Evolutionary conservation across 2,329 filamentous ascomycete genomes (phyloP).

Genomic region (Sclerotinia subarctica): DNA sequence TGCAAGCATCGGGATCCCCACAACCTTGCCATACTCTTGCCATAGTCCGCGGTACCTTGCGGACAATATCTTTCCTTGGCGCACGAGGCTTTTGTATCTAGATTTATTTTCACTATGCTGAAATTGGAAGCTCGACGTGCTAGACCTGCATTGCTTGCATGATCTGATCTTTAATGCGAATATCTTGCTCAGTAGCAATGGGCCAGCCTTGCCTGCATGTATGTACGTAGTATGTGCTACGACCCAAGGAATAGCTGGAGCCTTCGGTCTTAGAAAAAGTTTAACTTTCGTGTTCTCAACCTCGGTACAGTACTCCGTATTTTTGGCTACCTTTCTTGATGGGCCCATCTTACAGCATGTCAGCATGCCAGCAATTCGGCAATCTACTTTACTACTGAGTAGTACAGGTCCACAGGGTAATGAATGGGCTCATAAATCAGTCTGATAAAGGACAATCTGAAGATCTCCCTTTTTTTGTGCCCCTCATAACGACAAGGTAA

Average conservation of each 20-base stretch:
- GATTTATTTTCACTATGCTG: not conserved
- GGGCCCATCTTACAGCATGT: not conserved
- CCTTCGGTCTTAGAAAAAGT: not conserved
- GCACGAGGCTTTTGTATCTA: not conserved
- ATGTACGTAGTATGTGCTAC: not conserved
- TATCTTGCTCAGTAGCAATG: not conserved
- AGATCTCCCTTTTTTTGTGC: not conserved
- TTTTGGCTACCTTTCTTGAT: not conserved
- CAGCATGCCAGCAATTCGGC: not conserved
- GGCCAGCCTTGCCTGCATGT: slow-evolving; percentile 1
- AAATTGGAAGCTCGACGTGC: not conserved
- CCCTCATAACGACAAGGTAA: not conserved
- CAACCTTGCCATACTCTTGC: not conserved
- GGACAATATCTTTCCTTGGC: not conserved
- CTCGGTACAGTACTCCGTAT: not conserved
- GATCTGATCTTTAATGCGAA: not conserved
- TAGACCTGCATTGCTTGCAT: not conserved
- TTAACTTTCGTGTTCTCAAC: not conserved
- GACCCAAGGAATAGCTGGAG: not conserved
- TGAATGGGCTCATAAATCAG: not conserved
- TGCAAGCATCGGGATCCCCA: not conserved
- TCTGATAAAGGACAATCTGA: not conserved
- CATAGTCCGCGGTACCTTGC: not conserved
- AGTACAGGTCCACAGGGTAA: not conserved
- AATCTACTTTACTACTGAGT: not conserved